Base-by-base conservation (phyloP, 140 eudicot species). In the Cichorium intybus region DNA sequence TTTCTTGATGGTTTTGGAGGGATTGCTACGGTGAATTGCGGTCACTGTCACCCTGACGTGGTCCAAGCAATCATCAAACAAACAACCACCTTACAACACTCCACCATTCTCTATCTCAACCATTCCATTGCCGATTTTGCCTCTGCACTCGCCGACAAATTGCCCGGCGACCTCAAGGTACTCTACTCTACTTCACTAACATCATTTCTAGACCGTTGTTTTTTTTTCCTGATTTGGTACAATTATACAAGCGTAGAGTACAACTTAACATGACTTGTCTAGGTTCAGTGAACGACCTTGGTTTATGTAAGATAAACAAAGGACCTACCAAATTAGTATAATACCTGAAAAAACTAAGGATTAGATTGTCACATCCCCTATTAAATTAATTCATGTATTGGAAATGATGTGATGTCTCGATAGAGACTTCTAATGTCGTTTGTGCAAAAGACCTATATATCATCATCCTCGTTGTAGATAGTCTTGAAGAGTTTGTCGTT, bases 11-110 rank as follows among this genome's bases (percentile, higher is more conserved):
- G 85, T 5, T 91, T 91, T 35, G 96, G 96, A 41, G 97, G 97
- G 48, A 91, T 87, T 37, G 96, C 96, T 49, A 91, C 96, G 0
- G 97, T 91, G 56, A 78, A 68, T 43, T 87, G 96, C 20, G 97
- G 97, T 18, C 97, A 91, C 70, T 87, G 97, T 71, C 96, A 91
- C 72, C 96, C 96, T 24, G 89, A 87, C 39, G 95, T 87, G 74
- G 92, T 87, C 45, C 48, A 79, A 68, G 90, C 97, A 24, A 87
- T 91, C 15, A 81, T 81, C 45, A 60, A 82, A 18, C 97, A 91
- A 73, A 79, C 82, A 11, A 72, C 85, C 10, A 80, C 65, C 52
- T 70, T 91, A 51, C 97, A 91, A 53, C 97, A 91, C 78, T 80
- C 97, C 22, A 91, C 96, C 48, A 85, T 83, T 56, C 71, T 91